A percentile compares a stretch with the other conserved stretches of the same genome.
Evolutionary conservation across 305 asterid species (phyloP).

Genomic region (Caryopteris hybrid): DNA sequence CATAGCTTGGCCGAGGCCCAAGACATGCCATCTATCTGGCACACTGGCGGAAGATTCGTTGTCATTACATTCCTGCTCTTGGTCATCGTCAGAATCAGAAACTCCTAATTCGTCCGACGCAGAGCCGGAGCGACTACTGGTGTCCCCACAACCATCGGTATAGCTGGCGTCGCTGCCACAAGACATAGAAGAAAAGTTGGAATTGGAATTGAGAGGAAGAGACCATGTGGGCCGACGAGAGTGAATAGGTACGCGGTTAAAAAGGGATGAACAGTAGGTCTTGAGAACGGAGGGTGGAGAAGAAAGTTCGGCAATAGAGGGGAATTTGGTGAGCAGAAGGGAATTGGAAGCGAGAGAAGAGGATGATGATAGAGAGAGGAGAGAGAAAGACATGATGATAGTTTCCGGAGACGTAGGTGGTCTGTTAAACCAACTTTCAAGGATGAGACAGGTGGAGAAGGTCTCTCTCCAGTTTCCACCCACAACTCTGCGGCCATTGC

Average conservation of each 20-base stretch:
- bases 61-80: constrained; percentile 1
- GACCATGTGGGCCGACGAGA: constrained; percentile 13
- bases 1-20: constrained; percentile 99
- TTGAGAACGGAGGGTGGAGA: constrained; percentile 29
- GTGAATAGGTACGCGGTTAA: constrained; percentile 20
- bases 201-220: constrained; percentile 18
- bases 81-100: constrained; percentile 52
- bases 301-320: constrained; percentile 29
- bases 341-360: constrained; percentile 18
- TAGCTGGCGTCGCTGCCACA: constrained; percentile 29
- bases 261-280: constrained; percentile 15
- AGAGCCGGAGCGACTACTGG: constrained; percentile 16
- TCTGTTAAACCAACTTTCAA: not conserved
- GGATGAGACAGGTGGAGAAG: not conserved
- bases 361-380: constrained; percentile 31
- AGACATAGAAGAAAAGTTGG: constrained; percentile 36
- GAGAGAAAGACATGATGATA: constrained; percentile 37
- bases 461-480: constrained; percentile 24
- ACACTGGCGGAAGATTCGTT: constrained; percentile 25
- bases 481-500: constrained; percentile 8
- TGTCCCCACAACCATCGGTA: constrained; percentile 16
- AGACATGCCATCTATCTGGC: constrained; percentile 79
- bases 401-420: not conserved
- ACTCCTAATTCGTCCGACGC: constrained; percentile 33
- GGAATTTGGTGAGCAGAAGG: constrained; percentile 17